Conservation (phyloP, 495 filamentous ascomycete genomes). For the Penicillium coprophilum region DNA sequence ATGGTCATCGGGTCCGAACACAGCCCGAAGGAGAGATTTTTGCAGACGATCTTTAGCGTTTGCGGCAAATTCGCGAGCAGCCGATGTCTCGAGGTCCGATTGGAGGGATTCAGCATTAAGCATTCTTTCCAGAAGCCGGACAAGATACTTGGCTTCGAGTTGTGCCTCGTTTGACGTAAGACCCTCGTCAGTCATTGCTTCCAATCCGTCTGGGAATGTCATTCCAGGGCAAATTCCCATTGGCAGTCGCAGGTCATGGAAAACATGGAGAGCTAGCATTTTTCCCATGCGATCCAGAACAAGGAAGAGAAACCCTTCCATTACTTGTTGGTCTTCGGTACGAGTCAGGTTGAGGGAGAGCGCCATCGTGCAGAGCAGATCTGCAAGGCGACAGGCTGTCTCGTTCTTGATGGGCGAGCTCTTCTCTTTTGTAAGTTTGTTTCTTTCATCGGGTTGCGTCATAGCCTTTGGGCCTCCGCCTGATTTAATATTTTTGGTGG, state of each 20-base stretch:
- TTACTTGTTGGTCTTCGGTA: conserved; percentile 28
- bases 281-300: conserved; percentile 38
- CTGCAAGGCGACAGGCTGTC: conserved; percentile 17
- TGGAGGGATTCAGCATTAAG: conserved; percentile 14
- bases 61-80: conserved; percentile 16
- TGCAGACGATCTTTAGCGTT: conserved; percentile 37
- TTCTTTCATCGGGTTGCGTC: background rate
- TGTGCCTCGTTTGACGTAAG: conserved; percentile 22
- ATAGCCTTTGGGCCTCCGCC: background rate
- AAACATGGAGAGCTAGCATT: conserved; percentile 40
- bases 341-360: conserved; percentile 26
- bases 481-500: background rate
- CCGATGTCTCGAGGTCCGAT: background rate
- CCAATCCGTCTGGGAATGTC: conserved; percentile 32
- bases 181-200: conserved; percentile 22
- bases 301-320: conserved; percentile 43
- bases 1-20: conserved; percentile 36
- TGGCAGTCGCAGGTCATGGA: conserved; percentile 30
- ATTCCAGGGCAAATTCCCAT: conserved; percentile 27
- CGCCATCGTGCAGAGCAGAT: conserved; percentile 32
- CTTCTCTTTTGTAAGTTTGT: conserved; percentile 3
- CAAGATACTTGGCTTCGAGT: conserved; percentile 36
- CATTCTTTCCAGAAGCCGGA: conserved; percentile 41
- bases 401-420: conserved; percentile 15
- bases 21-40: conserved; percentile 40